These are phyloP conservation scores for Periconia digitata DNA, from an alignment of 2,329 filamentous ascomycete species.

Conservation along the genomic window DNA sequence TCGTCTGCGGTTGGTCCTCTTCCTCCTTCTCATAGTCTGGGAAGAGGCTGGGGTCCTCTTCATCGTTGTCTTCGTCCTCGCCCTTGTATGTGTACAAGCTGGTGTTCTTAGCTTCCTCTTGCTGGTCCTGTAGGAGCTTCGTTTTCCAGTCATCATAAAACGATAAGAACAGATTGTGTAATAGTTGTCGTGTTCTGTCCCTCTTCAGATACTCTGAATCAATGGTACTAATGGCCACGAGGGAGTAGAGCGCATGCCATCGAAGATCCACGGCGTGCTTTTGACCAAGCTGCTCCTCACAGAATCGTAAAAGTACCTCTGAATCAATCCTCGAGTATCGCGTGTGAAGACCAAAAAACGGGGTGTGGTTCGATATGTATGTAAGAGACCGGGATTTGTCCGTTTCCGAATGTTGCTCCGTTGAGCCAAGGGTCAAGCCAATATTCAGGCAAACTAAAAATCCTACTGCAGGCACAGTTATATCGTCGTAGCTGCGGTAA, in stretches of 20 bases:
- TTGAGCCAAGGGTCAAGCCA: constrained; percentile 63
- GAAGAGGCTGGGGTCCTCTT: constrained; percentile 79
- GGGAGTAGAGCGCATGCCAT: constrained; percentile 38
- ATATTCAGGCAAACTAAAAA: constrained; percentile 78
- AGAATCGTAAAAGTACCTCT: constrained; percentile 16
- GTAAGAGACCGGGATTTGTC: constrained; percentile 19
- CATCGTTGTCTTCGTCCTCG: constrained; percentile 73
- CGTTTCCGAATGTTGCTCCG: constrained; percentile 19
- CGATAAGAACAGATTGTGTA: constrained; percentile 68
- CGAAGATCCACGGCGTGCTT: constrained; percentile 32
- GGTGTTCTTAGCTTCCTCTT: constrained; percentile 70
- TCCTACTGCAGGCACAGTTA: constrained; percentile 75
- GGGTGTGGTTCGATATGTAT: constrained; percentile 31
- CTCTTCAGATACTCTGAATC: constrained; percentile 18
- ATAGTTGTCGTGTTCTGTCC: constrained; percentile 38
- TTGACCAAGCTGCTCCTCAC: constrained; percentile 22
- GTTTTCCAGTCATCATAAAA: constrained; percentile 82
- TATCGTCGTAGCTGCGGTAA: constrained; percentile 81
- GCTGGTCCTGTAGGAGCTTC: constrained; percentile 74
- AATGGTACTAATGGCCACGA: constrained; percentile 27
- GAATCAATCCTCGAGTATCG: constrained; percentile 14
- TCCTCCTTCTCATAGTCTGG: constrained; percentile 69
- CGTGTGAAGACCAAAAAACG: constrained; percentile 32
- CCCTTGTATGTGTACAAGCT: constrained; percentile 85
- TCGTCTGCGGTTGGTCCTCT: no score